Conservation (phyloP, 805 yeast genomes). For the Candida patagonica region DNA sequence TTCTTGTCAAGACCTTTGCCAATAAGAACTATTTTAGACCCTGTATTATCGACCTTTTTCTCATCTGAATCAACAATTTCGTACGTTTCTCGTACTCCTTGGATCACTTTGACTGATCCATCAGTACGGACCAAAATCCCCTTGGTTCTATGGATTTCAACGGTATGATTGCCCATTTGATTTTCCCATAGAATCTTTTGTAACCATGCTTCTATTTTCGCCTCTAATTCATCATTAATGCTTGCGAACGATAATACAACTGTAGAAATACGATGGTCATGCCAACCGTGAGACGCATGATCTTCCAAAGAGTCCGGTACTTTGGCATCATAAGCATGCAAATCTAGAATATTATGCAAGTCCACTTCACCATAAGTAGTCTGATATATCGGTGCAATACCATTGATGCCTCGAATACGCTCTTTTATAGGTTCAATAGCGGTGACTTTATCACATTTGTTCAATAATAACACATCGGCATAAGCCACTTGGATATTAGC, state of each 20-base stretch:
- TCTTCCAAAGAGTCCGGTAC: conserved; percentile 11
- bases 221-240: conserved; percentile 33
- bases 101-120: conserved; percentile 44
- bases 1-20: conserved; percentile 50
- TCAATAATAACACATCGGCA: conserved; percentile 75
- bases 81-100: conserved; percentile 89
- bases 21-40: conserved; percentile 57
- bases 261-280: conserved; percentile 39
- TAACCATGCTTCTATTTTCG: conserved; percentile 48
- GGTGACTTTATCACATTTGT: conserved; percentile 57
- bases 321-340: conserved; percentile 62
- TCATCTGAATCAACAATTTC: conserved; percentile 49
- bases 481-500: conserved; percentile 86
- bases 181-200: conserved; percentile 74
- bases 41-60: conserved; percentile 31
- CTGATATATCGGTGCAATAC: conserved; percentile 54
- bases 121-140: conserved; percentile 49
- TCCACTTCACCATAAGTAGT: conserved; percentile 70
- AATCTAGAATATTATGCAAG: conserved; percentile 57
- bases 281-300: conserved; percentile 18
- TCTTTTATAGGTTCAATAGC: conserved; percentile 28
- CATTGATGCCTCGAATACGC: conserved; percentile 49
- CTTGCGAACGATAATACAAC: conserved; percentile 38
- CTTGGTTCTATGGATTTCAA: conserved; percentile 75
- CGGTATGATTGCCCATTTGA: conserved; percentile 30